phyloP scores from a whole-genome alignment of 139 green algal genomes.

The Haematococcus lacustris region DNA sequence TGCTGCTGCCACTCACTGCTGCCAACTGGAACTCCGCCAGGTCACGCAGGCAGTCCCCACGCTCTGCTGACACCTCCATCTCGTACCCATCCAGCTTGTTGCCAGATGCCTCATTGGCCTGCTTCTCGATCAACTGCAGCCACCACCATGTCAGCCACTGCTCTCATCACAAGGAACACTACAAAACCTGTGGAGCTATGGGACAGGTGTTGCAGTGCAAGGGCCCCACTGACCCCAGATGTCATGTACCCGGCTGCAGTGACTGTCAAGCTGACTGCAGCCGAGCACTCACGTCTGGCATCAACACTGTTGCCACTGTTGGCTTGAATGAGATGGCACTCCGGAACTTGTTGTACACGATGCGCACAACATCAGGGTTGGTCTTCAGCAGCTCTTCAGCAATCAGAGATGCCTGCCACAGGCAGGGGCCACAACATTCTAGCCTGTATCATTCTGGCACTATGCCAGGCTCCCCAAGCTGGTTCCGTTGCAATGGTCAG shows the following conservation, averaged over 20 bases:
- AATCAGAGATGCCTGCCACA: constrained; percentile 58
- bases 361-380: constrained; percentile 53
- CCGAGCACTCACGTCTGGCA: constrained; percentile 75
- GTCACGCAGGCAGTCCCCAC: constrained; percentile 81
- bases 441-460: no score
- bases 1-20: constrained; percentile 44
- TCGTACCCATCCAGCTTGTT: constrained; percentile 89
- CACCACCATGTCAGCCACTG: no score
- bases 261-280: no score
- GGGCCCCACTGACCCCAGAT: no score
- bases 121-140: constrained; percentile 64
- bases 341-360: constrained; percentile 94
- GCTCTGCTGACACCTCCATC: constrained; percentile 80
- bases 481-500: no score
- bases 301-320: constrained; percentile 87
- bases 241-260: no score
- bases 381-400: constrained; percentile 87
- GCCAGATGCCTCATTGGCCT: constrained; percentile 53
- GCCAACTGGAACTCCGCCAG: constrained; percentile 95
- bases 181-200: no score
- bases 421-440: background rate
- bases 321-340: constrained; percentile 91
- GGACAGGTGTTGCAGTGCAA: no score
- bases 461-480: no score
- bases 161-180: no score